Conservation (phyloP, 2,329 filamentous ascomycete genomes). For the Pseudogymnoascus sp. region DNA sequence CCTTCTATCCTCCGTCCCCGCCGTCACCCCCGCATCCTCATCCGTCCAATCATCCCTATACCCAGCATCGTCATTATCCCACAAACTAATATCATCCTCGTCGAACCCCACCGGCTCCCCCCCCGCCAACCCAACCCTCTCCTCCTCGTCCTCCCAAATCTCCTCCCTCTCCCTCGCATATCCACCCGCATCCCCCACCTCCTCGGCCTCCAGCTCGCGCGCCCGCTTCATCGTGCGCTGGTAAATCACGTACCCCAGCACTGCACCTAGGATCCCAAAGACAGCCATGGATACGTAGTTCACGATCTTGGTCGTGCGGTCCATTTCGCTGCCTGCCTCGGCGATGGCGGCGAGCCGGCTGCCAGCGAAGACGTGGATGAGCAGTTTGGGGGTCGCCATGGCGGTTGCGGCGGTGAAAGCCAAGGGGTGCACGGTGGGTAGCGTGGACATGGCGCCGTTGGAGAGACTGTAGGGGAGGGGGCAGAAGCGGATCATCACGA, state of each 20-base stretch:
- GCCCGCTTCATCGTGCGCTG: conserved; percentile 56
- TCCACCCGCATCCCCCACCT: conserved; percentile 9
- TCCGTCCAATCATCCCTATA: conserved; percentile 27
- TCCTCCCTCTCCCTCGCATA: conserved; percentile 11
- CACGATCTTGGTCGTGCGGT: conserved; percentile 63
- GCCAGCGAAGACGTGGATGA: conserved; percentile 90
- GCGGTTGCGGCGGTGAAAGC: conserved; percentile 77
- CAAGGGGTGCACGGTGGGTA: conserved; percentile 72
- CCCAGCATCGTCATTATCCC: conserved; percentile 23
- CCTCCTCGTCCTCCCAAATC: conserved; percentile 19
- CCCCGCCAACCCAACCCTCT: conserved; percentile 19
- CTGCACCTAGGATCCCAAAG: conserved; percentile 61
- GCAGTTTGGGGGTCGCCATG: conserved; percentile 72
- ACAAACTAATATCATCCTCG: conserved; percentile 28
- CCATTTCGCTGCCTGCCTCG: conserved; percentile 79
- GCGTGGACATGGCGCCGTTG: conserved; percentile 90
- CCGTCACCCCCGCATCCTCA: conserved; percentile 23
- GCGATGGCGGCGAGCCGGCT: conserved; percentile 72
- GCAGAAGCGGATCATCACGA: conserved; percentile 87
- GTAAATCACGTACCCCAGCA: conserved; percentile 81
- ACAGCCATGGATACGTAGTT: conserved; percentile 77
- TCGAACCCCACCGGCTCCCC: conserved; percentile 19
- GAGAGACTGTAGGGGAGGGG: conserved; percentile 87
- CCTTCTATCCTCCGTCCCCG: not conserved
- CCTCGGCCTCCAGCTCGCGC: conserved; percentile 40